phyloP scores from a whole-genome alignment of 192 early-diverging fungal species.

The Mortierella claussenii region DNA sequence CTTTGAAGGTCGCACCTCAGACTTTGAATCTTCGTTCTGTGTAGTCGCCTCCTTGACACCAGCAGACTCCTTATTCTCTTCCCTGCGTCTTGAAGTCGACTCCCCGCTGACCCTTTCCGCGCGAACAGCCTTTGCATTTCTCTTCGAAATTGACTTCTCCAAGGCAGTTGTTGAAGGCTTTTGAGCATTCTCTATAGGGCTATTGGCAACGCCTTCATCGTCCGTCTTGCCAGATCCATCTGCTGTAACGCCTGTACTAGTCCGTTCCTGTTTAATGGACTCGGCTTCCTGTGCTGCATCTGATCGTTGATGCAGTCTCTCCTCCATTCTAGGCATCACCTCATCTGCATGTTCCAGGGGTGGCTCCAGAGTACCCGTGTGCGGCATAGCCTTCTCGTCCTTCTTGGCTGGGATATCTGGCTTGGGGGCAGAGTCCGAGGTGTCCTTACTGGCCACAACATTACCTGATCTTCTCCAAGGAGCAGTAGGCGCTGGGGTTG shows the following conservation, averaged over 20 bases:
- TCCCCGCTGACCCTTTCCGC: not conserved
- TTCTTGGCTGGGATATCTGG: slow-evolving; percentile 2
- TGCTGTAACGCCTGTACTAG: not conserved
- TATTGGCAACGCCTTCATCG: not conserved
- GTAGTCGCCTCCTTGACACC: not conserved
- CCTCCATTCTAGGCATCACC: slow-evolving; percentile 47
- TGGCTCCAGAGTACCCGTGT: slow-evolving; percentile 4
- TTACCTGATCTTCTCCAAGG: slow-evolving; percentile 32
- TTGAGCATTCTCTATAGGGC: not conserved
- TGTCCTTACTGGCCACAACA: not conserved
- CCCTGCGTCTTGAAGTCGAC: not conserved
- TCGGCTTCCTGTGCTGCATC: not conserved
- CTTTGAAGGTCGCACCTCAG: not conserved
- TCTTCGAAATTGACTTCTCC: slow-evolving; percentile 1
- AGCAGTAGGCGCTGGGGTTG: not conserved
- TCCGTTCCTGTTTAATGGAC: too few relatives aligned
- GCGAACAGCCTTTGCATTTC: slow-evolving; percentile 6
- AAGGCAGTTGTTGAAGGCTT: not conserved
- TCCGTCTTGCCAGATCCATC: not conserved
- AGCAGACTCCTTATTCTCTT: not conserved
- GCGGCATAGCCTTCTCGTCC: slow-evolving; percentile 2
- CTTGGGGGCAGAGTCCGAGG: not conserved
- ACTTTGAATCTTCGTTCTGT: not conserved
- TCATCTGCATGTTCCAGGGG: slow-evolving; percentile 25
- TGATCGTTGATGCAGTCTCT: slow-evolving; percentile 7